Base-by-base conservation (phyloP, 139 green algal genomes). In the Chlamydomonas sp. region DNA sequence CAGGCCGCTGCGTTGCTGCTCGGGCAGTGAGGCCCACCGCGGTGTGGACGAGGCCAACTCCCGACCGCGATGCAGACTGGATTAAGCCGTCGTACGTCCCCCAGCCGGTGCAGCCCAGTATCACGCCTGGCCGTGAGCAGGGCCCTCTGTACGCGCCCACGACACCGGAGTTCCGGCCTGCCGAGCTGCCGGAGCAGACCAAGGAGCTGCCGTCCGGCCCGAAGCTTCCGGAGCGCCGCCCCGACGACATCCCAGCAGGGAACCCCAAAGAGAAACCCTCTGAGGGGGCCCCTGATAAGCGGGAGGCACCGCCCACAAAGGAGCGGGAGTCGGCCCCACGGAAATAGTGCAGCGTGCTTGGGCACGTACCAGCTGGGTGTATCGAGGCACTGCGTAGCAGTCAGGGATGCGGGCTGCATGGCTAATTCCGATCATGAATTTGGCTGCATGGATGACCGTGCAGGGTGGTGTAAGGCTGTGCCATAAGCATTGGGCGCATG, bases 251-350 rank as follows among this genome's bases (percentile, higher is more conserved):
- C 20, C 92, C 92, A 59, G 92, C 90, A 57, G 89, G 89, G n/a
- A 94, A 91, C 68, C 92, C 92, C 31, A 94, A 94, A 89, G 90
- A 94, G 90, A 92, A 91, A 80, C 92, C 92, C 16, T 58, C 80
- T n/a, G 80, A 76, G 14, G 86, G 84, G 1, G n/a, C 74, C 0
- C 83, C 78, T 2, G 83, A 93, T 1, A 88, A 88, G 85, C 75
- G 89, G 0, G 88, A 94, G 77, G 80, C 80, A 16, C 90, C 88
- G 3, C 90, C 88, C 1, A 66, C 80, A 3, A 88, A 90, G 74
- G 84, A 90, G 49, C 63, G 64, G 4, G 89, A 91, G 63, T 61
- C 83, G 0, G 59, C 84, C n/a, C 87, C 75, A 3, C 84, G 73
- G 74, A 81, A 90, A 31, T 90, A 78, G 75, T 3, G 63, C 20